Base-by-base conservation (phyloP, 1,139 yeast species). In the Debaryomyces subglobosus region DNA sequence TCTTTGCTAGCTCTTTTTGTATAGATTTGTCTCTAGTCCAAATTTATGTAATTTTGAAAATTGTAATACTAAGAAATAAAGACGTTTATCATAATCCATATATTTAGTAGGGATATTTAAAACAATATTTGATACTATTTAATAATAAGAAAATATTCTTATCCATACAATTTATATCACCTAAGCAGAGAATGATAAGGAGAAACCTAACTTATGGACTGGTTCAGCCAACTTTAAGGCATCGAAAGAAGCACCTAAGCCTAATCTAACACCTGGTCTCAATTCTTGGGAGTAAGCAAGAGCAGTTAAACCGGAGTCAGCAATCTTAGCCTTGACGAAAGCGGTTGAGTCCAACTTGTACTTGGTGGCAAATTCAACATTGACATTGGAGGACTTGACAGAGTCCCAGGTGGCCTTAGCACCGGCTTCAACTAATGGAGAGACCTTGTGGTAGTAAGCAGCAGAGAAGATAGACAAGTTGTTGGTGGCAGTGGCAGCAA, bases 371-470 rank as follows among this genome's bases (percentile, higher is more conserved):
- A 92, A 89, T 81, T 95, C 99, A 65, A 95, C 85, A 60, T 74
- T 75, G 60, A 90, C 84, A 64, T 77, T 77, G 56, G 89, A 78
- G 72, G 90, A 85, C 70, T 77, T 77, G 63, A 77, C 79, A 58
- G 96, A 86, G 79, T 91, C 97, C 86, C 95, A 89, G 60, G 95
- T 86, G 66, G 97, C 96, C 82, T 89, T 92, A 64, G 97, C 96
- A 79, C 97, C 98, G 63, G 92, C 96, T 82, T 94, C 97, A 63
- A 94, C 91, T 63, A 79, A 76, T 58, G 95, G 89, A 62, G 91
- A 84, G 58, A 94, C 96, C 75, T 82, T 88, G 87, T 94, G 98
- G 91, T 85, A 94, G 85, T 92, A 91, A 62, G 97, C 94, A 64
- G 97, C 97, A 51, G 97, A 81, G 83, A 87, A 90, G 60, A 92